Conservation (phyloP, 805 yeast genomes). For the Candida rishiriensis region DNA sequence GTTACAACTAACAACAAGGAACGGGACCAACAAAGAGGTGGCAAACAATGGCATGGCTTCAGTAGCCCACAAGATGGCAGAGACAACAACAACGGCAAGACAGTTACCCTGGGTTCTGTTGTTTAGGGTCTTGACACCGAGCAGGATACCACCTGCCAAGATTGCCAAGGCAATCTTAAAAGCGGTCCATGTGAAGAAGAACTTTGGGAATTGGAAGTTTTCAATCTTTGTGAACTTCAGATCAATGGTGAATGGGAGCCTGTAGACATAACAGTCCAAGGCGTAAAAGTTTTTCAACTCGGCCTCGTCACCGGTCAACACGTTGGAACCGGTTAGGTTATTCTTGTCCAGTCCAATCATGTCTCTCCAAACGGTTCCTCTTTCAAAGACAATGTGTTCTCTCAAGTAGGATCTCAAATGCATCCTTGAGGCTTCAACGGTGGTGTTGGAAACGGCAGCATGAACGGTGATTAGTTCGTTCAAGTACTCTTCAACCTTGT, state of each 20-base stretch:
- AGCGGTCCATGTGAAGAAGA: constrained; percentile 43
- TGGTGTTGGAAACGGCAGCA: constrained; percentile 21
- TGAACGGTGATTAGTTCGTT: constrained; percentile 28
- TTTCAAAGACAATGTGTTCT: constrained; percentile 53
- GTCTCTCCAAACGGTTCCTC: constrained; percentile 54
- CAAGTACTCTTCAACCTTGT: constrained; percentile 25
- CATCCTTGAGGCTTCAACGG: constrained; percentile 13
- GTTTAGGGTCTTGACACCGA: constrained; percentile 57
- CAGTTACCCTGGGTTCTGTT: constrained; percentile 59
- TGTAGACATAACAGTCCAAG: constrained; percentile 20
- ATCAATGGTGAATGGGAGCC: constrained; percentile 15
- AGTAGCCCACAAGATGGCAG: constrained; percentile 48
- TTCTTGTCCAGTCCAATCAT: constrained; percentile 43
- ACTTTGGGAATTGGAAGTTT: constrained; percentile 41
- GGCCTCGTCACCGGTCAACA: constrained; percentile 31
- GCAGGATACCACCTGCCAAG: constrained; percentile 47
- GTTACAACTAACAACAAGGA: constrained; percentile 41
- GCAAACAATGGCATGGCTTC: constrained; percentile 48
- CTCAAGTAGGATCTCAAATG: constrained; percentile 49
- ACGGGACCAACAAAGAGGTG: constrained; percentile 47
- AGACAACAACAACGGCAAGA: constrained; percentile 59
- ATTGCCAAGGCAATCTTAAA: constrained; percentile 46
- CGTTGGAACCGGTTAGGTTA: constrained; percentile 31
- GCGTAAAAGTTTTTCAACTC: constrained; percentile 31
- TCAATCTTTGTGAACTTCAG: constrained; percentile 20